Percentiles rank a stretch among this genome's conserved stretches.
These are phyloP conservation scores for Cryphonectria radicalis DNA, from an alignment of 2,329 filamentous ascomycete genomes.

Conservation along the genomic window DNA sequence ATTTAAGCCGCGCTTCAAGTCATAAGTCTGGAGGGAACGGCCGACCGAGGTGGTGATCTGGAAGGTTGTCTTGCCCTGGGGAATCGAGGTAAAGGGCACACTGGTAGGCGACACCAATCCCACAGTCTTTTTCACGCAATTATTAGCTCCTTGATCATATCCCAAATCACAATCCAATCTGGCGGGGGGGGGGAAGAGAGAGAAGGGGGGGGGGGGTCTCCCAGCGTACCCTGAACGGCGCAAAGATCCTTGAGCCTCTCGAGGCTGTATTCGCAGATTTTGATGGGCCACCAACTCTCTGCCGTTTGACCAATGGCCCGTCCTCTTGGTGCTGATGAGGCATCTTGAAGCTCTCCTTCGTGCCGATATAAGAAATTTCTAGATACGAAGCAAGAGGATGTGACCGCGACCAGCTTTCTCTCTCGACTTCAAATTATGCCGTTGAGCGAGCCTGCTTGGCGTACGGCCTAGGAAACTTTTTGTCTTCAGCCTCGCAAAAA, in stretches of 20 bases:
- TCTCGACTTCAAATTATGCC: background rate
- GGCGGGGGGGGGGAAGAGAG: background rate
- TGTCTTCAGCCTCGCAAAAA: slow-evolving; percentile 17
- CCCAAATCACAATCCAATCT: slow-evolving; percentile 1
- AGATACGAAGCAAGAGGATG: background rate
- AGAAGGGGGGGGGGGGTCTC: background rate
- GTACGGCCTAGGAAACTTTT: background rate
- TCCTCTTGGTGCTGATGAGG: slow-evolving; percentile 60
- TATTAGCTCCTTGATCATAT: slow-evolving; percentile 12
- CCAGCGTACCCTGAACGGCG: slow-evolving; percentile 79
- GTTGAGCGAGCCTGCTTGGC: background rate
- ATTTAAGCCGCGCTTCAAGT: slow-evolving; percentile 85
- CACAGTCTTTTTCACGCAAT: slow-evolving; percentile 78
- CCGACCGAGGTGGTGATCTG: slow-evolving; percentile 97
- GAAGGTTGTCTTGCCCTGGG: slow-evolving; percentile 91
- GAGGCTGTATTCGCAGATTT: slow-evolving; percentile 43
- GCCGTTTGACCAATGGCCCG: slow-evolving; percentile 74
- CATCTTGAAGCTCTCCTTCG: slow-evolving; percentile 45
- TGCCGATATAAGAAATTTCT: background rate
- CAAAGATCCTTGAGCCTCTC: slow-evolving; percentile 80
- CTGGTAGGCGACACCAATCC: slow-evolving; percentile 89
- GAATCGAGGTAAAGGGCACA: slow-evolving; percentile 87
- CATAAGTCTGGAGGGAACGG: slow-evolving; percentile 90
- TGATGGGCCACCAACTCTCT: slow-evolving; percentile 61
- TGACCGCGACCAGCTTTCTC: background rate